Base-by-base conservation (phyloP, 23 red algal species). In the Gracilaria caudata region DNA sequence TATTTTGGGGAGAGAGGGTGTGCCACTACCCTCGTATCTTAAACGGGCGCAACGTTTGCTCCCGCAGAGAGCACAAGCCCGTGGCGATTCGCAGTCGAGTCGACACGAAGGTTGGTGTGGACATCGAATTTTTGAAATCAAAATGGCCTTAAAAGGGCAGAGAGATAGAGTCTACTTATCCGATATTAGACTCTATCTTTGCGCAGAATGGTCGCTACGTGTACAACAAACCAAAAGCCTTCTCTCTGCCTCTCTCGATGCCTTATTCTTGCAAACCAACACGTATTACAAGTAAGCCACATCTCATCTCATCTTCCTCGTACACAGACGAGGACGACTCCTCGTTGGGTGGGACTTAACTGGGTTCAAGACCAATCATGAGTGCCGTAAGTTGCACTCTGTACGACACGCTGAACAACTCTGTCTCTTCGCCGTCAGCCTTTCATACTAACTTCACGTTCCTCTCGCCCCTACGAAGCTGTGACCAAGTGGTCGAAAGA, bases 401-500 rank as follows among this genome's bases (percentile, higher is more conserved):
- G 58, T 32, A 63, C 41, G 41, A 53, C 19, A 53, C 57, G 57
- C 23, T 28, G 25, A 28, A 60, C 57, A 28, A 6, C 57, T 17
- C 1, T 60, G 2, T 28, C 57, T 11, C 28, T 66, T 35, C 29
- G 61, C 61, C 61, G 61, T 66, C 21, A 66, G 61, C 61, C 61
- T 30, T 66, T 60, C 23, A 8, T 16, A 8, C 61, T 26, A 4
- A 24, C 36, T 30, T 14, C 8, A 17, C 49, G 12, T 53, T 53
- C 49, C 49, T 53, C 29, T 66, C 14, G 7, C 21, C 25, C 23
- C 29, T 30, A 30, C 29, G 4, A 35, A 33, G 30, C 61, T 66
- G 61, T 66, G 61, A 66, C 61, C 61, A 66, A 66, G 36, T 6
- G 61, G 61, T 66, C 61, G 19, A 30, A 37, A 17, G 29, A 35